Base-by-base conservation (phyloP, 2,329 filamentous ascomycete genomes). In the Chaetomium globosum region DNA sequence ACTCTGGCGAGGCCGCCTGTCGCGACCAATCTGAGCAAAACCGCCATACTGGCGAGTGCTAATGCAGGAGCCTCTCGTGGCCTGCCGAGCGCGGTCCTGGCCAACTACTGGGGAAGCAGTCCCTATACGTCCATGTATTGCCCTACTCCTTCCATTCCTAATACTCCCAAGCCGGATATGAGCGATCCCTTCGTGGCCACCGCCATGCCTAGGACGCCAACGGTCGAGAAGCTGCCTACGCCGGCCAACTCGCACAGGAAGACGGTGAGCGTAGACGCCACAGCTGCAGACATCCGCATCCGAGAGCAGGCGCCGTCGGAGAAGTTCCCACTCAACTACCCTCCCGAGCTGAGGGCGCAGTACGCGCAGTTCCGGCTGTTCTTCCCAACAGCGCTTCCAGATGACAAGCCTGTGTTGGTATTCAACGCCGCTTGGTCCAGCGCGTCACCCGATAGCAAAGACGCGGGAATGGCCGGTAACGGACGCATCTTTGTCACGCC, bases 351-450 rank as follows among this genome's bases (percentile, higher is more conserved):
- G 16, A 89, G 85, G 72, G 89, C 90, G 3, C 96, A 99, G 75
- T 92, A 97, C 73, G 90, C 93, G 2, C 95, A 98, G 74, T 99
- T 99, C 75, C 85, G 93, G 8, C 87, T 97, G 62, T 81, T 99
- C 0, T 99, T 99, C 77, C 93, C 94, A 0, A 86, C 88, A 67
- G 90, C 92, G 0, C 85, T 88, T 3, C 81, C 86, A 33, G 86
- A 90, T 21, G 93, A 98, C 73, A 92, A 92, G 75, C 82, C 97
- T 8, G 89, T 97, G 3, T 82, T 98, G 58, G 95, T 99, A 2
- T 98, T 98, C 79, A 87, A 93, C 54, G 94, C 93, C 19, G 92
- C 92, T 0, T 99, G 95, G 92, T 81, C 79, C 51, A 86, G 83
- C 68, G 80, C 82, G 21, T 77, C 80, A 10, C 77, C 79, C 28